Evolutionary conservation across 2,329 filamentous ascomycete genomes (phyloP).

Genomic region (Cladosporium sp.): DNA sequence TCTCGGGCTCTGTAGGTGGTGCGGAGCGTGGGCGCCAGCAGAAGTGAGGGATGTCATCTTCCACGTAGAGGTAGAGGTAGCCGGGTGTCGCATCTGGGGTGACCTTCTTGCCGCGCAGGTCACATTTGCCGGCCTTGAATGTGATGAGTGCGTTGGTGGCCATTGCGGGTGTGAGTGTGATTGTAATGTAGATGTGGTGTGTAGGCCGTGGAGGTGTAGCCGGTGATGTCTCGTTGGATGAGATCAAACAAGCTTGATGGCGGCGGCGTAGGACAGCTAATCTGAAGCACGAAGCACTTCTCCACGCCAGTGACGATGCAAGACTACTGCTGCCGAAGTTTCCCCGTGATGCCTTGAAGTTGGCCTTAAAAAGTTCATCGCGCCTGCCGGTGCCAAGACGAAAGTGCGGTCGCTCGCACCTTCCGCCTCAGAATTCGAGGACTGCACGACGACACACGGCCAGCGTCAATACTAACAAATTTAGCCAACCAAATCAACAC

Average conservation of each 20-base stretch:
- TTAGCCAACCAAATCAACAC: slow-evolving; percentile 16
- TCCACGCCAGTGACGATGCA: slow-evolving; percentile 3
- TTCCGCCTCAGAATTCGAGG: not conserved
- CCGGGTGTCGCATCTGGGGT: slow-evolving; percentile 72
- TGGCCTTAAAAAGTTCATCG: not conserved
- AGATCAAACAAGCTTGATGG: slow-evolving; percentile 5
- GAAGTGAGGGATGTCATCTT: slow-evolving; percentile 95
- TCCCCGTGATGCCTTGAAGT: not conserved
- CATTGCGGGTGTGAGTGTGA: slow-evolving; percentile 57
- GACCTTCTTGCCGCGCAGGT: slow-evolving; percentile 63
- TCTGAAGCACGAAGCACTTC: not conserved
- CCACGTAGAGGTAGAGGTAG: slow-evolving; percentile 88
- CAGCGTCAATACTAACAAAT: not conserved
- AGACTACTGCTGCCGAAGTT: not conserved
- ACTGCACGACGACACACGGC: not conserved
- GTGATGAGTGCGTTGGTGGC: slow-evolving; percentile 84
- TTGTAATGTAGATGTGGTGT: not conserved
- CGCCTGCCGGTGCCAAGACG: not conserved
- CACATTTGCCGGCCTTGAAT: slow-evolving; percentile 92
- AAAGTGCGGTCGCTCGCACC: not conserved
- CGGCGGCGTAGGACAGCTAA: slow-evolving; percentile 9
- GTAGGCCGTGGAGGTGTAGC: not conserved
- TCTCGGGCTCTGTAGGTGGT: slow-evolving; percentile 70
- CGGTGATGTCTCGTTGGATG: not conserved
- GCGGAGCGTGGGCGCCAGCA: slow-evolving; percentile 87